Percentiles rank a stretch among this genome's conserved stretches.
Conservation (phyloP, 2,329 filamentous ascomycete species). For the Fusarium sp. region DNA sequence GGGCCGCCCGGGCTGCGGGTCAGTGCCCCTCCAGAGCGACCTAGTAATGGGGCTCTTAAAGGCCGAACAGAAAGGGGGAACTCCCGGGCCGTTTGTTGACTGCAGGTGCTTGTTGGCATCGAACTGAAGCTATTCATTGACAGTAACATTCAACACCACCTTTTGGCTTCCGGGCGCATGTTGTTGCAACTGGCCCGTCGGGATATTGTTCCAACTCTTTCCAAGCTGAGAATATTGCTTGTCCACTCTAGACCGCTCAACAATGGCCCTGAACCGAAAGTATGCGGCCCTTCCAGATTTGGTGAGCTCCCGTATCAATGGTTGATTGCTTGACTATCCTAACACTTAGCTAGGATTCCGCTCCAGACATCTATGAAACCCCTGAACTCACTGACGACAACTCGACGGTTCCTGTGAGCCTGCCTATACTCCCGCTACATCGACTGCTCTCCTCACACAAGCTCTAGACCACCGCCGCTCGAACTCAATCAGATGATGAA, state of each 20-base stretch:
- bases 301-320: conserved; percentile 61
- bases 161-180: not conserved
- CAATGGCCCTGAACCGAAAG: conserved; percentile 84
- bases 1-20: conserved; percentile 1
- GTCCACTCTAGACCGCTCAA: not conserved
- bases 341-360: conserved; percentile 77
- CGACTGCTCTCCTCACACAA: conserved; percentile 42
- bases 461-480: conserved; percentile 68
- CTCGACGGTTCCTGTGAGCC: conserved; percentile 83
- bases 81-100: conserved; percentile 21
- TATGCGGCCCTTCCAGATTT: conserved; percentile 87
- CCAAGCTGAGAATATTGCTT: not conserved
- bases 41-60: conserved; percentile 4
- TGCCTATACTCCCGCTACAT: not conserved
- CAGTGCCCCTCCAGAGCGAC: conserved; percentile 23
- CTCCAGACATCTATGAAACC: conserved; percentile 97
- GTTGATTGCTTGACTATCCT: conserved; percentile 27
- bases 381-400: conserved; percentile 92
- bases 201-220: not conserved
- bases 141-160: conserved; percentile 14
- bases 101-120: not conserved
- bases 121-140: conserved; percentile 1
- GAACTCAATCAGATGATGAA: conserved; percentile 74
- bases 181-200: not conserved
- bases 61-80: conserved; percentile 23